These are phyloP conservation scores for Mollisiaceae sp. DNA, from an alignment of 2,329 filamentous ascomycete species.

Conservation along the genomic window DNA sequence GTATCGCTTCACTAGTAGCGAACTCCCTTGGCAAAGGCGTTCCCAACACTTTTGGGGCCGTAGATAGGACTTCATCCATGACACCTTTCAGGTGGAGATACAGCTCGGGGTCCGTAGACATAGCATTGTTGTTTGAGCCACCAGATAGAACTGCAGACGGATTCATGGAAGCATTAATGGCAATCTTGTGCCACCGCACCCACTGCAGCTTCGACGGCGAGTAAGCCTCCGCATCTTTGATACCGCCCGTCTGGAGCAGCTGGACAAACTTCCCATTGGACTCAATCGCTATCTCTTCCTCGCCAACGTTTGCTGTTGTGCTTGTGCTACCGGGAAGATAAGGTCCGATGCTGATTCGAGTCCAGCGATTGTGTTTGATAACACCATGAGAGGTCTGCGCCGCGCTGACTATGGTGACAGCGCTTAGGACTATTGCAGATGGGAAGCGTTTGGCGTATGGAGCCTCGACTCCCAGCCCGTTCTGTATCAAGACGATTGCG, in stretches of 20 bases:
- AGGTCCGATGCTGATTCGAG: conserved; percentile 70
- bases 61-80: conserved; percentile 72
- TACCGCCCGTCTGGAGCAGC: conserved; percentile 55
- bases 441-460: conserved; percentile 69
- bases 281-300: conserved; percentile 26
- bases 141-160: conserved; percentile 71
- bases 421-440: conserved; percentile 63
- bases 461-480: conserved; percentile 46
- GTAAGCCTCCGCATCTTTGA: conserved; percentile 69
- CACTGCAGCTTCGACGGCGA: conserved; percentile 70
- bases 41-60: conserved; percentile 67
- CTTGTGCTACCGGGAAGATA: conserved; percentile 52
- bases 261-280: conserved; percentile 52
- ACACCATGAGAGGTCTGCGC: conserved; percentile 67
- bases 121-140: conserved; percentile 67
- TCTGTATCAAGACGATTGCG: conserved; percentile 40
- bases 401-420: conserved; percentile 71
- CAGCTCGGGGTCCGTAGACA: conserved; percentile 68
- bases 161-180: conserved; percentile 79
- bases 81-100: conserved; percentile 65
- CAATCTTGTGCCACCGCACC: conserved; percentile 77
- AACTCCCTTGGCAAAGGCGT: conserved; percentile 63
- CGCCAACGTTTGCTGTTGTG: conserved; percentile 28
- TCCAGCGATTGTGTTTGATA: conserved; percentile 76
- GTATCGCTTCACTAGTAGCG: conserved; percentile 65